Conservation (phyloP, 2,329 filamentous ascomycete genomes). For the Colletotrichum gigasporum region DNA sequence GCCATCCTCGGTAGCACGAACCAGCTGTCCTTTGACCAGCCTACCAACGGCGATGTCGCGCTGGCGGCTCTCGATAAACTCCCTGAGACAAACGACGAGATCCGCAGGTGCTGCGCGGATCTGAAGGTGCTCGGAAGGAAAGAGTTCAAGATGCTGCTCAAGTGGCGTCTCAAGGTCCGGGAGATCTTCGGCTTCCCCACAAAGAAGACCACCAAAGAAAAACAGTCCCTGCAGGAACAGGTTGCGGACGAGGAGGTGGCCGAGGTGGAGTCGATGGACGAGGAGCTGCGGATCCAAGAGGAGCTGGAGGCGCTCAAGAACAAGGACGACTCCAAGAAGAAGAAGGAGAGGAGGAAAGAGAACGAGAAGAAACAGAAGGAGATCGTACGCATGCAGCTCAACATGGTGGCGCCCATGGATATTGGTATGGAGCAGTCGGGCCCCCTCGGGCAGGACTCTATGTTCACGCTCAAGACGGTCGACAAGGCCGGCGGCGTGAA, state of each 20-base stretch:
- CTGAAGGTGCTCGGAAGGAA: slow-evolving; percentile 91
- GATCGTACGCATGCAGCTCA: slow-evolving; percentile 94
- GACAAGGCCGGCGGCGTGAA: slow-evolving; percentile 78
- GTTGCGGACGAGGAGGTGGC: slow-evolving; percentile 75
- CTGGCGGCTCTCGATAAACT: slow-evolving; percentile 86
- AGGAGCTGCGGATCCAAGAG: slow-evolving; percentile 89
- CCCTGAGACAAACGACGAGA: slow-evolving; percentile 86
- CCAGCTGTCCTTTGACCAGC: slow-evolving; percentile 82
- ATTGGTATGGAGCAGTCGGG: slow-evolving; percentile 91
- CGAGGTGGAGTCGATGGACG: slow-evolving; percentile 90
- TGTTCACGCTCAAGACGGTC: slow-evolving; percentile 86
- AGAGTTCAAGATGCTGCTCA: slow-evolving; percentile 89
- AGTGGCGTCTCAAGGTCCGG: slow-evolving; percentile 88
- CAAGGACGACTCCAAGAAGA: slow-evolving; percentile 78
- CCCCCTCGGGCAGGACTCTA: slow-evolving; percentile 80
- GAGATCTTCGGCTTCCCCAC: slow-evolving; percentile 89
- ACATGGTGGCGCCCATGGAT: slow-evolving; percentile 96
- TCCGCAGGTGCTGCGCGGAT: slow-evolving; percentile 81
- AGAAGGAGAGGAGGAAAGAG: slow-evolving; percentile 84
- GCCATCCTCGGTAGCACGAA: slow-evolving; percentile 89
- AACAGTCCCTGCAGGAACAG: slow-evolving; percentile 45
- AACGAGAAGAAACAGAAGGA: slow-evolving; percentile 96
- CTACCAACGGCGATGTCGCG: slow-evolving; percentile 84
- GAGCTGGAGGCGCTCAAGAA: slow-evolving; percentile 87
- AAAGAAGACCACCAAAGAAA: slow-evolving; percentile 66